These are phyloP conservation scores for Zygosaccharomyces pseudorouxii DNA, from an alignment of 805 yeast species.

Conservation along the genomic window DNA sequence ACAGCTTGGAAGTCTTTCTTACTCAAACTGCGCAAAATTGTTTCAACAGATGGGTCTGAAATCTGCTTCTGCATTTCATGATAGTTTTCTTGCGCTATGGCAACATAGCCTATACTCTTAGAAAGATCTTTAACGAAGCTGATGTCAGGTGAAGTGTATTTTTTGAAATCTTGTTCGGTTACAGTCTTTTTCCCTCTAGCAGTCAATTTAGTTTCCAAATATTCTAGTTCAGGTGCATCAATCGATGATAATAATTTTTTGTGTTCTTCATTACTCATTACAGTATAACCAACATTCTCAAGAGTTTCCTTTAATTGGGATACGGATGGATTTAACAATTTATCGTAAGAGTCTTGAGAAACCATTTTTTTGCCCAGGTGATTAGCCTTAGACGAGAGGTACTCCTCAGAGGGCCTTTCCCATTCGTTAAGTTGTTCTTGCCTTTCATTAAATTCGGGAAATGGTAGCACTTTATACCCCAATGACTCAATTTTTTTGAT, in stretches of 20 bases:
- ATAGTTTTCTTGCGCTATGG: constrained; percentile 15
- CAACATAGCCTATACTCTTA: constrained; percentile 16
- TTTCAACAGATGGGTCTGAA: constrained; percentile 20
- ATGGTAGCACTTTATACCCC: constrained; percentile 10
- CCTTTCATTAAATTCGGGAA: constrained; percentile 11
- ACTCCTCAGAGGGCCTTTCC: constrained; percentile 17
- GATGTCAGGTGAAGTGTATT: constrained; percentile 1
- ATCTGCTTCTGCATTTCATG: constrained; percentile 6
- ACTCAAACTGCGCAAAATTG: not conserved
- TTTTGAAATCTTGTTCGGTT: constrained; percentile 13
- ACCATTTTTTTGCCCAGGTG: constrained; percentile 24
- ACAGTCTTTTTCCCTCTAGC: constrained; percentile 14
- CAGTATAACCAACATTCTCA: constrained; percentile 4
- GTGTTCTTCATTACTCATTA: constrained; percentile 8
- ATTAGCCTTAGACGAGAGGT: constrained; percentile 14
- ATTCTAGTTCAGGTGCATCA: constrained; percentile 17
- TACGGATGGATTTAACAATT: constrained; percentile 7
- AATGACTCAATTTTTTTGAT: constrained; percentile 5
- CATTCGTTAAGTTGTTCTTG: constrained; percentile 8
- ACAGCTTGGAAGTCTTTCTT: constrained; percentile 4
- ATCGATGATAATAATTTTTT: not conserved
- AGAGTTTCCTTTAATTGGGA: not conserved
- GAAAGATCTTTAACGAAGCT: constrained; percentile 1
- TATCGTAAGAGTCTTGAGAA: constrained; percentile 12
- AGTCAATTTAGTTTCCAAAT: constrained; percentile 14